Percentiles rank a stretch among this genome's conserved stretches.
Conservation (phyloP, 2,329 filamentous ascomycete species). For the Sarocladiaceae sp. region DNA sequence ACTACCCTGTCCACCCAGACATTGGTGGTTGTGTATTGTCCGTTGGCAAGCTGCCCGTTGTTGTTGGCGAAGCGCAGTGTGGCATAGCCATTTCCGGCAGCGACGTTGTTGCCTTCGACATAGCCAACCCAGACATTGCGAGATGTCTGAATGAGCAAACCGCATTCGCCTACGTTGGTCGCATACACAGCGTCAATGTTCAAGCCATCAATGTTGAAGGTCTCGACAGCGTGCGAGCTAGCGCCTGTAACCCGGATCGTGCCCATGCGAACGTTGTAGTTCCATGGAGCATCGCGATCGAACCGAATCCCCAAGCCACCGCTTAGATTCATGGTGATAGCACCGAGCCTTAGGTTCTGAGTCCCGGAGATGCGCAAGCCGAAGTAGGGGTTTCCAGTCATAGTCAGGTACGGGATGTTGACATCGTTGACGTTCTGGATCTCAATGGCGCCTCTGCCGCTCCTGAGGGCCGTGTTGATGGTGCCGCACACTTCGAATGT, state of each 20-base stretch:
- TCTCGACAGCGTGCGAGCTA: conserved; percentile 53
- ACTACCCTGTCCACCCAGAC: conserved; percentile 48
- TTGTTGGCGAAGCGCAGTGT: conserved; percentile 55
- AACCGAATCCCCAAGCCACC: conserved; percentile 54
- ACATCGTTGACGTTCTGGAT: conserved; percentile 42
- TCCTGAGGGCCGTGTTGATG: conserved; percentile 38
- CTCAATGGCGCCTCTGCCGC: conserved; percentile 50
- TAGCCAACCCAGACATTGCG: conserved; percentile 47
- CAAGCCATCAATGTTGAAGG: conserved; percentile 55
- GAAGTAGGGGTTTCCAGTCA: conserved; percentile 56
- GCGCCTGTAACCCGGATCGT: conserved; percentile 47
- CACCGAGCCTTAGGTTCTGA: conserved; percentile 40
- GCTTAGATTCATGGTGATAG: conserved; percentile 51
- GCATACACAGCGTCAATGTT: conserved; percentile 48
- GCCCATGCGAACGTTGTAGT: conserved; percentile 50
- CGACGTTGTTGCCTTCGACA: conserved; percentile 54
- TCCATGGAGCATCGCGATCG: conserved; percentile 48
- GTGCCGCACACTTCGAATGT: conserved; percentile 57
- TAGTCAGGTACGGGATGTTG: conserved; percentile 50
- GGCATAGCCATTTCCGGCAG: conserved; percentile 46
- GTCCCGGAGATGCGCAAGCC: conserved; percentile 52
- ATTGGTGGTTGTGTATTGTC: conserved; percentile 46
- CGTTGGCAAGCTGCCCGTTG: conserved; percentile 45
- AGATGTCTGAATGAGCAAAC: conserved; percentile 50
- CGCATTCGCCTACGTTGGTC: conserved; percentile 50